These are phyloP conservation scores for Pochonia chlamydosporia DNA, from an alignment of 2,329 filamentous ascomycete genomes.

Conservation along the genomic window DNA sequence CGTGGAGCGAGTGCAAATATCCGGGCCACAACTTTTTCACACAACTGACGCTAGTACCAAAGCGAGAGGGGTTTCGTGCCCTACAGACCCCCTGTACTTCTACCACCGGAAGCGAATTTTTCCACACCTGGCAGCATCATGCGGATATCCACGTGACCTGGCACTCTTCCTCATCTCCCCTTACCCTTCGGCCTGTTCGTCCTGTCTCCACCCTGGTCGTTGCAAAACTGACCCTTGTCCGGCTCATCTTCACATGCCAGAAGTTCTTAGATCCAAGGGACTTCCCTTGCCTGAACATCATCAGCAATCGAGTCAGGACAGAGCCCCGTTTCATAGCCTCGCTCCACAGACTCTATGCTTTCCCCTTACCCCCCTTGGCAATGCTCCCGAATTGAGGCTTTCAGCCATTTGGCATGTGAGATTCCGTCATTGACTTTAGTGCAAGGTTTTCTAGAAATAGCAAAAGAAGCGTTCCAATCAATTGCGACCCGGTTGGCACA, in stretches of 20 bases:
- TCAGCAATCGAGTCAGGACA: slow-evolving; percentile 1
- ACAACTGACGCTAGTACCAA: slow-evolving; percentile 17
- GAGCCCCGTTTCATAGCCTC: background rate
- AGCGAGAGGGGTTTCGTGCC: slow-evolving; percentile 27
- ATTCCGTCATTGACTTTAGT: background rate
- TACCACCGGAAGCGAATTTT: slow-evolving; percentile 3
- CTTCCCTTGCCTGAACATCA: no score
- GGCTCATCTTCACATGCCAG: slow-evolving; percentile 1
- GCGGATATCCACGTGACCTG: slow-evolving; percentile 6
- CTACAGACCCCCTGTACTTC: slow-evolving; percentile 19
- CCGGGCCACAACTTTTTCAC: slow-evolving; percentile 25
- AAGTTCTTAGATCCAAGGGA: background rate
- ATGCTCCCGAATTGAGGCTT: background rate
- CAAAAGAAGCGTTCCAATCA: background rate
- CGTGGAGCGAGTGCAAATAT: slow-evolving; percentile 20
- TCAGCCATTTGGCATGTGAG: slow-evolving; percentile 2
- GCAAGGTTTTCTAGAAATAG: background rate
- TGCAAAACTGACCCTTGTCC: no score
- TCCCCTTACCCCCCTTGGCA: slow-evolving; percentile 1
- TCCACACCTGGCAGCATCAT: no score
- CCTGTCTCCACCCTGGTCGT: background rate
- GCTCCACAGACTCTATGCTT: background rate
- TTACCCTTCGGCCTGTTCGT: background rate
- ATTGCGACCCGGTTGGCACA: background rate
- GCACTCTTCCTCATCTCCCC: slow-evolving; percentile 4